phyloP scores from a whole-genome alignment of 345 rosid genomes.

The Conringia planisiliqua region DNA sequence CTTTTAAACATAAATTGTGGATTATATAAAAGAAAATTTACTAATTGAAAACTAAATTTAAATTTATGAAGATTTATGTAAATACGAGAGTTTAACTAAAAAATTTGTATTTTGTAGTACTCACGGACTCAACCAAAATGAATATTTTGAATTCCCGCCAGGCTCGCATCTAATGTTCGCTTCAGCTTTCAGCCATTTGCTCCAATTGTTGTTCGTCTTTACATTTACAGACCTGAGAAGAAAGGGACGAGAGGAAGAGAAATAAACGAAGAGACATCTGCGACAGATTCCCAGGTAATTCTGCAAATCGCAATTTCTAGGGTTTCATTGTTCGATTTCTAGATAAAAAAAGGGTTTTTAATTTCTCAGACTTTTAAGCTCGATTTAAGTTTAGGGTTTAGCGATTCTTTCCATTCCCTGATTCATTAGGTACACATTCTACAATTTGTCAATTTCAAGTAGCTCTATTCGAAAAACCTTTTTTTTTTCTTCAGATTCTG shows the following conservation, averaged over 20 bases:
- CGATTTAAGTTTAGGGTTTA: neutral
- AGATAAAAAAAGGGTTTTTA: neutral
- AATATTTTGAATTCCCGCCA: constrained; percentile 19
- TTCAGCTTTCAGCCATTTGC: neutral
- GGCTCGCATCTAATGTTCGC: neutral
- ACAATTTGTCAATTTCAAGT: neutral
- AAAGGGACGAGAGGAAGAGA: neutral
- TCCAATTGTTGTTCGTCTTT: neutral
- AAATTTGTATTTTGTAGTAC: too few relatives aligned
- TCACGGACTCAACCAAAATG: neutral
- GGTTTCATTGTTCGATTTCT: neutral
- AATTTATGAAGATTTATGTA: too few relatives aligned
- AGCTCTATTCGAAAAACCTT: neutral
- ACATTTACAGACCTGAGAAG: neutral
- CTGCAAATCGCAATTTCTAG: neutral
- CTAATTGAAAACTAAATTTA: too few relatives aligned
- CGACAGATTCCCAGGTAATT: constrained; percentile 6
- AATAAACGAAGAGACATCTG: neutral
- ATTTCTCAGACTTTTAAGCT: neutral
- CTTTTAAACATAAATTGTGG: too few relatives aligned
- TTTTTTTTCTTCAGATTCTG: neutral
- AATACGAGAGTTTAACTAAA: too few relatives aligned
- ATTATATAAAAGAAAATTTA: too few relatives aligned
- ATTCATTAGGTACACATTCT: neutral
- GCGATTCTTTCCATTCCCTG: neutral